Evolutionary conservation across 768 basidiomycete genomes (phyloP).

Genomic region (Mycena polygramma): DNA sequence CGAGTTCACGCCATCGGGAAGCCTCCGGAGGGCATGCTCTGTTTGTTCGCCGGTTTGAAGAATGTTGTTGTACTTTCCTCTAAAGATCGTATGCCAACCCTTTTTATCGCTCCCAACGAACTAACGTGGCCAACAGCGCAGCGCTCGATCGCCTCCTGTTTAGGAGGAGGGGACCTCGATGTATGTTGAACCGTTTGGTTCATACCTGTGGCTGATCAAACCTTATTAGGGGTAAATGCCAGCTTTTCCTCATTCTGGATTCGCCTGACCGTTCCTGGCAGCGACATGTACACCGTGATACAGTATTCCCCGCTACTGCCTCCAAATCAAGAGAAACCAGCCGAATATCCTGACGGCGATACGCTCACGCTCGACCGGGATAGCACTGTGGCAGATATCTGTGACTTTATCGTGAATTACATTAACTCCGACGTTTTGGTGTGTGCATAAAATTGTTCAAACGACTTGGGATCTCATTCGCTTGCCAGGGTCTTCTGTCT

Average conservation of each 20-base stretch:
- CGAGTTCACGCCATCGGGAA: slow-evolving; percentile 78
- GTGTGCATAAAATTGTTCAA: slow-evolving; percentile 36
- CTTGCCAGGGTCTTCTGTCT: slow-evolving; percentile 73
- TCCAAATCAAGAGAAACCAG: slow-evolving; percentile 61
- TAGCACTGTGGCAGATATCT: slow-evolving; percentile 77
- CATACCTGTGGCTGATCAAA: neutral
- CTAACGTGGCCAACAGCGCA: slow-evolving; percentile 52
- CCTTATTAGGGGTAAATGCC: slow-evolving; percentile 61
- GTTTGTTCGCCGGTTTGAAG: slow-evolving; percentile 70
- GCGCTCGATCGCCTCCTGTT: slow-evolving; percentile 75
- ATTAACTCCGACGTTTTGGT: slow-evolving; percentile 88
- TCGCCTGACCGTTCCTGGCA: slow-evolving; percentile 42
- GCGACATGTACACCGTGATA: slow-evolving; percentile 77
- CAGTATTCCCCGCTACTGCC: slow-evolving; percentile 69
- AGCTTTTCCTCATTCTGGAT: neutral
- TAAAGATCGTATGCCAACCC: slow-evolving; percentile 45
- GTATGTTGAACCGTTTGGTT: slow-evolving; percentile 8
- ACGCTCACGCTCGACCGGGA: slow-evolving; percentile 59
- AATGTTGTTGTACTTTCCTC: slow-evolving; percentile 83
- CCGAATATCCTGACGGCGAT: slow-evolving; percentile 58
- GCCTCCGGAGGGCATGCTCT: slow-evolving; percentile 68
- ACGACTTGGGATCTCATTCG: slow-evolving; percentile 1
- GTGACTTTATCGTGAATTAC: slow-evolving; percentile 86
- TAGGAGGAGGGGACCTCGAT: slow-evolving; percentile 86
- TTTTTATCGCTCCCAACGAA: neutral